Conservation (phyloP, 192 early-diverging fungal species). For the Umbelopsis isabellina region DNA sequence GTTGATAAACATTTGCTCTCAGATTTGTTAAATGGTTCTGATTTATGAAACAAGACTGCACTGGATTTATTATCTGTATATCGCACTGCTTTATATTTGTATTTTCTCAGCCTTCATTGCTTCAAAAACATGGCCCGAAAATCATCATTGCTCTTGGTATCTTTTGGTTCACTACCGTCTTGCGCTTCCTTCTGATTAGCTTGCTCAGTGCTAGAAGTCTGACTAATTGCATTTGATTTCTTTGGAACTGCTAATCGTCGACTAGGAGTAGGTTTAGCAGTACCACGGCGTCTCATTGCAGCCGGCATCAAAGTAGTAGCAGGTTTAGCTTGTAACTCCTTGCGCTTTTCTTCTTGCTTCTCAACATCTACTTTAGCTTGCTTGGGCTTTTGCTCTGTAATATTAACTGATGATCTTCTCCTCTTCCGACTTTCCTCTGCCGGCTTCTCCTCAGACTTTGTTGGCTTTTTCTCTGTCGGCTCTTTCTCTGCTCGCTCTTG, state of each 20-base stretch:
- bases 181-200: not conserved
- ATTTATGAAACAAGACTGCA: too few relatives aligned
- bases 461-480: not conserved
- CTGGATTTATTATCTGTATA: too few relatives aligned
- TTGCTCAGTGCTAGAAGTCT: not conserved
- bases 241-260: slow-evolving; percentile 4
- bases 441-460: not conserved
- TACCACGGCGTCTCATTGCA: slow-evolving; percentile 8
- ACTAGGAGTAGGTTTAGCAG: not conserved
- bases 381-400: not conserved
- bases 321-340: not conserved
- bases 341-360: not conserved
- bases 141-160: slow-evolving; percentile 31
- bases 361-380: not conserved
- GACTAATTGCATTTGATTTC: not conserved
- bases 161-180: not conserved
- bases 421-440: not conserved
- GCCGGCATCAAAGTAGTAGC: not conserved
- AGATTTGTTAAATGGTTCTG: too few relatives aligned
- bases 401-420: too few relatives aligned
- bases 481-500: not conserved
- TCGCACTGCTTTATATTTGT: too few relatives aligned
- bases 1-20: too few relatives aligned
- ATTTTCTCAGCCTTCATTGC: not conserved
- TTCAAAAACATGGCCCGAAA: slow-evolving; percentile 33